phyloP scores from a whole-genome alignment of 2,329 filamentous ascomycete species.

The Fusarium musae region DNA sequence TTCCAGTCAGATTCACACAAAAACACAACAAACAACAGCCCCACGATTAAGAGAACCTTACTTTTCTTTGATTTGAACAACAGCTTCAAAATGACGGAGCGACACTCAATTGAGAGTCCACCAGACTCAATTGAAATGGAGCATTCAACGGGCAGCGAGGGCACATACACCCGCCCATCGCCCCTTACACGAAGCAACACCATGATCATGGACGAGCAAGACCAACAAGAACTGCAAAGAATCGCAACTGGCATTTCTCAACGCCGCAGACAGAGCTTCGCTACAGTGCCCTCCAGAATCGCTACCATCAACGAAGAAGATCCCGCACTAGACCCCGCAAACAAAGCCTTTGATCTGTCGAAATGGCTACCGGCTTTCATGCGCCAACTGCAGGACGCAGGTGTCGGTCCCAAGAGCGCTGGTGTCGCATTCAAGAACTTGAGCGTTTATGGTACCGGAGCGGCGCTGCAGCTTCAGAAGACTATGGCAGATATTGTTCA shows the following conservation, averaged over 20 bases:
- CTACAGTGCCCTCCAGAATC: not conserved
- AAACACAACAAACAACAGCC: not conserved
- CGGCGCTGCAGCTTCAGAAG: conserved; percentile 48
- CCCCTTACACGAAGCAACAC: conserved; percentile 3
- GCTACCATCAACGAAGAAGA: not conserved
- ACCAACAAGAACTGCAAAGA: conserved; percentile 15
- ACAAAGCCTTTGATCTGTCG: conserved; percentile 21
- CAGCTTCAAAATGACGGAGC: conserved; percentile 1
- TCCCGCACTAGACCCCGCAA: conserved; percentile 2
- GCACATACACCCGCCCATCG: not conserved
- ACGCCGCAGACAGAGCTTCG: conserved; percentile 8
- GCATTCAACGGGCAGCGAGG: not conserved
- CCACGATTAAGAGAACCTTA: not conserved
- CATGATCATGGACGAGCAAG: conserved; percentile 17
- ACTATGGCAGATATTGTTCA: conserved; percentile 52
- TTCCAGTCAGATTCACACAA: not conserved
- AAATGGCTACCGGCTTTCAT: conserved; percentile 25
- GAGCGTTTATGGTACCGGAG: conserved; percentile 54
- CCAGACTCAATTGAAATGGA: not conserved
- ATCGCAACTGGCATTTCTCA: conserved; percentile 19
- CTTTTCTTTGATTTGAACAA: not conserved
- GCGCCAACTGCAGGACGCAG: conserved; percentile 1
- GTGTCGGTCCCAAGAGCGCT: conserved; percentile 2
- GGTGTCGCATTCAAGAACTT: conserved; percentile 57
- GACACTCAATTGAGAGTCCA: not conserved